A percentile compares a stretch with the other conserved stretches of the same genome.
These are phyloP conservation scores for Pyrenophora teres DNA, from an alignment of 2,329 filamentous ascomycete genomes.

Conservation along the genomic window DNA sequence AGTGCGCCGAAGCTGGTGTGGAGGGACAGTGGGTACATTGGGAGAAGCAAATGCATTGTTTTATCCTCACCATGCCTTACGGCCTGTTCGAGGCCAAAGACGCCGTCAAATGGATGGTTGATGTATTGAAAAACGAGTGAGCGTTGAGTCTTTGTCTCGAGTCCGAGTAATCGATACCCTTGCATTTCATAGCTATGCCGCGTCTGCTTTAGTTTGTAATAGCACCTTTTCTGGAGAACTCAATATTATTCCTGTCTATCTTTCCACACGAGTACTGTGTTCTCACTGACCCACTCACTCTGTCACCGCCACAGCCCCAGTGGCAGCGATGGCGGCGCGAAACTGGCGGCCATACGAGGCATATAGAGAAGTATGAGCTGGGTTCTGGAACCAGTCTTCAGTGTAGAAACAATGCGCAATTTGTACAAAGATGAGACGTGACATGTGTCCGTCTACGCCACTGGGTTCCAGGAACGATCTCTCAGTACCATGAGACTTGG, in stretches of 20 bases:
- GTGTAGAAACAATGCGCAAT: no score
- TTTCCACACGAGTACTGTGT: no score
- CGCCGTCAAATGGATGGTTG: slow-evolving; percentile 53
- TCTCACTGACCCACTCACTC: no score
- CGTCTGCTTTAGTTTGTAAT: not conserved
- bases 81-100: slow-evolving; percentile 55
- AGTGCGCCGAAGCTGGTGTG: slow-evolving; percentile 50
- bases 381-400: no score
- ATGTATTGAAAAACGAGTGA: slow-evolving; percentile 40
- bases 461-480: no score
- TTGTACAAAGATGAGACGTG: no score
- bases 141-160: not conserved
- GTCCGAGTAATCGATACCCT: slow-evolving; percentile 7
- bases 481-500: not conserved
- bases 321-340: no score
- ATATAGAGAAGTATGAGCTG: no score
- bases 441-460: no score
- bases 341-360: no score
- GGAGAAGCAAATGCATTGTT: slow-evolving; percentile 66
- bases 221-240: not conserved
- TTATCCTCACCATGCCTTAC: slow-evolving; percentile 57
- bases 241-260: no score
- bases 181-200: not conserved
- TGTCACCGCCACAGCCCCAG: no score
- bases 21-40: slow-evolving; percentile 62